Evolutionary conservation across 495 filamentous ascomycete genomes (phyloP), one percentile per base, ranked within the genome.

Genomic region (Ascobolus immersus): DNA sequence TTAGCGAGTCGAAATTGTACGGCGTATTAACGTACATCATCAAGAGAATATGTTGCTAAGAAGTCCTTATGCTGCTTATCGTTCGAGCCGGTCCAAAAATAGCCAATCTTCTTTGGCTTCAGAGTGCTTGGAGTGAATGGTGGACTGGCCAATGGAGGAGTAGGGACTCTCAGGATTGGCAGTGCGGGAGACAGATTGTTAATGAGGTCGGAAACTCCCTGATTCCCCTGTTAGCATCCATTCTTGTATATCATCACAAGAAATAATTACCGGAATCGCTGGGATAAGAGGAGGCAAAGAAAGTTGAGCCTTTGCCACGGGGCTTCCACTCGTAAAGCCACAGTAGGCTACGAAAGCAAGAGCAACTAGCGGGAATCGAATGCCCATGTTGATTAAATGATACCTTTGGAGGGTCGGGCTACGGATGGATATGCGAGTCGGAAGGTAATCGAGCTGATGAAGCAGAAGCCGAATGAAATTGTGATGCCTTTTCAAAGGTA

Each of bases 21-120:
- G n/a, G n/a, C n/a, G n/a, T n/a, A n/a, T n/a, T n/a, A n/a, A n/a
- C n/a, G n/a, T n/a, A n/a, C n/a, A 55, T 69, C 65, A 38, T 69
- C 67, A 24, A 69, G 55, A 50, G 57, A 63, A 45, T 65, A 62
- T 4, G 64, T 63, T 4, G 62, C 65, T 18, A 71, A 47, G 48
- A 71, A 71, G 39, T 71, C 66, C 39, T 59, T 60, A 49, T 71
- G 65, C 31, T 56, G 35, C 42, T 69, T 69, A 44, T 71, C 66
- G 13, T 58, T 65, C 9, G 65, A 53, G 21, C 57, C 67, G 34
- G 64, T 66, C 61, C 62, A 71, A 50, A 69, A 70, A 48, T 67
- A 70, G 3, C 65, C 67, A 39, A 71, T 67, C 52, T 70, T 71
- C 62, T 70, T 70, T 24, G 67, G 66, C 50, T 59, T 58, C 39